Conservation (phyloP, 139 green algal species). For the Mesotaenium endlicherianum region DNA sequence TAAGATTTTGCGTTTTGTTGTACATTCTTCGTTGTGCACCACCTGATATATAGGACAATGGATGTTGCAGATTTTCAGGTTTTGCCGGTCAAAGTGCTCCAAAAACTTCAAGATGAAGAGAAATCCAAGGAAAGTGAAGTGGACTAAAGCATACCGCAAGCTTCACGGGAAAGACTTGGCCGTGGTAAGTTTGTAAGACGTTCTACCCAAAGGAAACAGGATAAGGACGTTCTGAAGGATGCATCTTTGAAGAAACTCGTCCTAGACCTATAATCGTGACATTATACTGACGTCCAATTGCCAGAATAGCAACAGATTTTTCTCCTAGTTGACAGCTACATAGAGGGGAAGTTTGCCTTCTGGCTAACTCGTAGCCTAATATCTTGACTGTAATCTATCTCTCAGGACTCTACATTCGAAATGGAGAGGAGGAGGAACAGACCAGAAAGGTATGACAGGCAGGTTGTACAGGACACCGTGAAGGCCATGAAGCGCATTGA, state of each 20-base stretch:
- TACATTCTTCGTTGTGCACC: too few relatives aligned
- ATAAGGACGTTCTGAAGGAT: too few relatives aligned
- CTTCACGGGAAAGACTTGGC: conserved; percentile 91
- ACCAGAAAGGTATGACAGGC: conserved; percentile 92
- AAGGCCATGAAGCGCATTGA: conserved; percentile 87
- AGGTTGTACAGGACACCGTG: conserved; percentile 86
- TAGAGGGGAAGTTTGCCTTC: too few relatives aligned
- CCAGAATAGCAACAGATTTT: too few relatives aligned
- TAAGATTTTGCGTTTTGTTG: too few relatives aligned
- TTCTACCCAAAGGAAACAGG: not conserved
- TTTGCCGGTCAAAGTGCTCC: conserved; percentile 97
- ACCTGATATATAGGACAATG: too few relatives aligned
- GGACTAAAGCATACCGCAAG: conserved; percentile 96
- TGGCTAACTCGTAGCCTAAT: too few relatives aligned
- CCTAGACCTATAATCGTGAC: too few relatives aligned
- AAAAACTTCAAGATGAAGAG: conserved; percentile 99
- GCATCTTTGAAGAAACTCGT: too few relatives aligned
- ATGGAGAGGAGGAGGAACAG: conserved; percentile 91
- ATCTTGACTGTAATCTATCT: conserved; percentile 3
- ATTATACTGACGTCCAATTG: too few relatives aligned
- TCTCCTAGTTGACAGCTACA: too few relatives aligned
- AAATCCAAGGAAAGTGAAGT: conserved; percentile 94
- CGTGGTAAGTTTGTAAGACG: conserved; percentile 5
- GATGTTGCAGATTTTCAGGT: conserved; percentile 79
- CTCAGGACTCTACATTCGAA: conserved; percentile 89